phyloP scores from a whole-genome alignment of 2,329 filamentous ascomycete species.

The Rugonectria rugulosa region DNA sequence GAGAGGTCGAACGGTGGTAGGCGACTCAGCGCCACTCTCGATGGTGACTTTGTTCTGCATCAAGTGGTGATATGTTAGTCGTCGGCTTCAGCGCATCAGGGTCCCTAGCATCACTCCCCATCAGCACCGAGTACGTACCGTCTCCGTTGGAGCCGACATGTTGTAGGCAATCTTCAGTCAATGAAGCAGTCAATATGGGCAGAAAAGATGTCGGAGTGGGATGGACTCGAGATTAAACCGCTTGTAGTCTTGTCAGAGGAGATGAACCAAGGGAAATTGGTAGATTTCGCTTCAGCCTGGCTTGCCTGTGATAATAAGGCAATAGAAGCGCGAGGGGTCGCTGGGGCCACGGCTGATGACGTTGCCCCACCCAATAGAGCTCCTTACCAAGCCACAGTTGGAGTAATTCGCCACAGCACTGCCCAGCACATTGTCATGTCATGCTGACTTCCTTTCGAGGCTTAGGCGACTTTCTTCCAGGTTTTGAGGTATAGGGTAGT shows the following conservation, averaged over 20 bases:
- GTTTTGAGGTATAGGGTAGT: conserved; percentile 8
- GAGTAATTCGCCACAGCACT: conserved; percentile 34
- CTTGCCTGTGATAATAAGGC: conserved; percentile 38
- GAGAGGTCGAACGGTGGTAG: conserved; percentile 69
- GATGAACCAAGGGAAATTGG: conserved; percentile 33
- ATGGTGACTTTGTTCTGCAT: conserved; percentile 53
- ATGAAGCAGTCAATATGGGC: conserved; percentile 4
- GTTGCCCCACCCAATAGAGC: conserved; percentile 43
- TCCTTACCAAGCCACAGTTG: conserved; percentile 33
- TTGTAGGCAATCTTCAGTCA: conserved; percentile 8
- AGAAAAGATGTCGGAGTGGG: conserved; percentile 1
- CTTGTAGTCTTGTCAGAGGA: conserved; percentile 11
- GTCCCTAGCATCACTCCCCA: not conserved
- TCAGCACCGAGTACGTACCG: conserved; percentile 48
- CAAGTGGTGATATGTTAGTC: conserved; percentile 32
- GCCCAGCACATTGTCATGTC: conserved; percentile 22
- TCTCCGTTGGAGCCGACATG: conserved; percentile 54
- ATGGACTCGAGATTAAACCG: not conserved
- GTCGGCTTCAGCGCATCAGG: conserved; percentile 21
- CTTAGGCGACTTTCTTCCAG: not conserved
- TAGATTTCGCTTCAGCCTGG: conserved; percentile 40
- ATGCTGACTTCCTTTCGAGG: too few relatives aligned
- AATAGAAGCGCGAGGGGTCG: conserved; percentile 42
- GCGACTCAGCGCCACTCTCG: conserved; percentile 64
- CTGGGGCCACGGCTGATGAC: conserved; percentile 47